Conservation (phyloP, 768 basidiomycete genomes). For the Agaricus sinodeliciosus region DNA sequence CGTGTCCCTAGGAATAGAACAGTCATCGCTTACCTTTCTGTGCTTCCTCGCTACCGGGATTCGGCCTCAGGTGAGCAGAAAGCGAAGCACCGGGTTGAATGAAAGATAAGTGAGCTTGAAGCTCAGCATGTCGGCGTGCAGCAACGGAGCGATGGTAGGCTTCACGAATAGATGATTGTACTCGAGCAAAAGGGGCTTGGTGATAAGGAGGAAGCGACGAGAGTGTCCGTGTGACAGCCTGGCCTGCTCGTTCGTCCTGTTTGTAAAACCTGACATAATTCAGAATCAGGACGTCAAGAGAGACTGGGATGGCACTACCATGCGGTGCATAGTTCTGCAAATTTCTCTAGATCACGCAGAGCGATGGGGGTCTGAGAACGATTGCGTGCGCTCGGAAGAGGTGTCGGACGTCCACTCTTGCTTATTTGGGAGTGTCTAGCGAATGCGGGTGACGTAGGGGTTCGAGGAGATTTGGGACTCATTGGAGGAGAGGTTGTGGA, state of each 20-base stretch:
- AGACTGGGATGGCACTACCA: slow-evolving; percentile 44
- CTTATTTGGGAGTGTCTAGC: slow-evolving; percentile 37
- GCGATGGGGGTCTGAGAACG: slow-evolving; percentile 64
- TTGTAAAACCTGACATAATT: slow-evolving; percentile 62
- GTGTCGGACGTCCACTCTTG: slow-evolving; percentile 46
- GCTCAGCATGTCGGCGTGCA: slow-evolving; percentile 72
- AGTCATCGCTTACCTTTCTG: slow-evolving; percentile 43
- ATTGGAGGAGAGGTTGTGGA: slow-evolving; percentile 52
- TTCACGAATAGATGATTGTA: slow-evolving; percentile 83
- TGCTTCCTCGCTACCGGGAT: slow-evolving; percentile 58
- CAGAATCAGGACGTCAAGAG: not conserved
- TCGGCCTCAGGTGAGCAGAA: slow-evolving; percentile 62
- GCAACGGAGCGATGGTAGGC: slow-evolving; percentile 80
- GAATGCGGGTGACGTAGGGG: slow-evolving; percentile 57
- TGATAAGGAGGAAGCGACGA: slow-evolving; percentile 77
- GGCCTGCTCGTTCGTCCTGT: slow-evolving; percentile 74
- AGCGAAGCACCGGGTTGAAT: slow-evolving; percentile 78
- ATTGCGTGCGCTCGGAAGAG: slow-evolving; percentile 52
- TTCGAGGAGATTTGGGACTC: slow-evolving; percentile 41
- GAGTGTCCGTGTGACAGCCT: slow-evolving; percentile 76
- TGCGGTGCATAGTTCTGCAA: slow-evolving; percentile 69
- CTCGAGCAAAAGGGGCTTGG: slow-evolving; percentile 77
- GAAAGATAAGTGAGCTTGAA: slow-evolving; percentile 75
- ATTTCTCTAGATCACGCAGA: slow-evolving; percentile 67
- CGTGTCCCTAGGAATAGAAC: not conserved